Evolutionary conservation across 805 yeast species (phyloP).

Genomic region (Candida nonsorbophila): DNA sequence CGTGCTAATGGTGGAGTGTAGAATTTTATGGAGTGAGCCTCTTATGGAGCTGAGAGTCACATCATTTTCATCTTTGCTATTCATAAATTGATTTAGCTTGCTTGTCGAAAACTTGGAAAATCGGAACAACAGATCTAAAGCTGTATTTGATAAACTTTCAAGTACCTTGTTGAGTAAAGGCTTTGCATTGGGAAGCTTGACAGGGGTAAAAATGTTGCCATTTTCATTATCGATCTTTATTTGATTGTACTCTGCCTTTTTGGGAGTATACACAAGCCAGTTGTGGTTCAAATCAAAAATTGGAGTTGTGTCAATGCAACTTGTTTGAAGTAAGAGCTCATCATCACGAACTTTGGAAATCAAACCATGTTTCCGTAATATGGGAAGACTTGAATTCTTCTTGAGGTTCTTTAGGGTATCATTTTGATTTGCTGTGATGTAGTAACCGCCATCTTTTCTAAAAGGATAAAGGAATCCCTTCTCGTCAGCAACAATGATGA

Average conservation of each 20-base stretch:
- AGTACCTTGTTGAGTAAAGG: constrained; percentile 46
- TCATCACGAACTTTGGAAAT: constrained; percentile 11
- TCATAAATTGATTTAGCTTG: constrained; percentile 36
- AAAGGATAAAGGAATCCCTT: constrained; percentile 18
- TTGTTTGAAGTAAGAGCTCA: constrained; percentile 23
- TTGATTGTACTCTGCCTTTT: constrained; percentile 28
- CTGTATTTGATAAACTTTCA: constrained; percentile 44
- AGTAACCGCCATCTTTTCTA: constrained; percentile 2
- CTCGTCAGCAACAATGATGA: constrained; percentile 15
- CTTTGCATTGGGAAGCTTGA: constrained; percentile 41
- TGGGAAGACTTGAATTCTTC: constrained; percentile 17
- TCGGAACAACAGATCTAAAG: constrained; percentile 46
- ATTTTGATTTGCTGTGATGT: constrained; percentile 9
- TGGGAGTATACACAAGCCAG: constrained; percentile 46
- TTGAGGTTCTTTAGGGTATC: constrained; percentile 12
- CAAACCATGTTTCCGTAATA: constrained; percentile 9
- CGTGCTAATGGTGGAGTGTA: constrained; percentile 28
- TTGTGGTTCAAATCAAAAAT: constrained; percentile 45
- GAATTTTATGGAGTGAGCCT: constrained; percentile 24
- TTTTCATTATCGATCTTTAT: constrained; percentile 15
- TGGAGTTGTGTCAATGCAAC: constrained; percentile 29
- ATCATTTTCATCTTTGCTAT: constrained; percentile 11
- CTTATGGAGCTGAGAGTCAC: constrained; percentile 23
- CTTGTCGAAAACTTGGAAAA: constrained; percentile 40
- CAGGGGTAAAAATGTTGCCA: constrained; percentile 32